Conservation (phyloP, 768 basidiomycete species). For the Rhodosporidiobolus sp. region DNA sequence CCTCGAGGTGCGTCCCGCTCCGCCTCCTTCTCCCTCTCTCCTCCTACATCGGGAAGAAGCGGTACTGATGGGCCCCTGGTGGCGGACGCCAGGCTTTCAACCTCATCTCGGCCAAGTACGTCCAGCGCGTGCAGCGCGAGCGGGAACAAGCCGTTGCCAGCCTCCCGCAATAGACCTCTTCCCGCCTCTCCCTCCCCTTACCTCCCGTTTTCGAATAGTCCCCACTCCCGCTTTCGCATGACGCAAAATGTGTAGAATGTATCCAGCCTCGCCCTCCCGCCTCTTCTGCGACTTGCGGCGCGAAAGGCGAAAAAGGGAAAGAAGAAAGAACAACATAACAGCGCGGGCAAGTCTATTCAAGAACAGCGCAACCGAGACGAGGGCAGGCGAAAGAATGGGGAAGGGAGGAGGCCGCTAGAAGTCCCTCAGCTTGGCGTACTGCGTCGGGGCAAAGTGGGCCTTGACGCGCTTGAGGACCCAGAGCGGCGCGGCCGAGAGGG, state of each 20-base stretch:
- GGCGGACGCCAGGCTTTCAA: background rate
- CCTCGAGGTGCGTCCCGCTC: constrained; percentile 28
- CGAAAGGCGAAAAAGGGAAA: background rate
- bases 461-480: constrained; percentile 85
- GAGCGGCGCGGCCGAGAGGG: constrained; percentile 84
- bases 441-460: constrained; percentile 82
- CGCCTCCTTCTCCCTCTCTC: no score
- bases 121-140: constrained; percentile 33
- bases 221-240: background rate
- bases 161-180: background rate
- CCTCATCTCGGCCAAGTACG: constrained; percentile 25
- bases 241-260: no score
- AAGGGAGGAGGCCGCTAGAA: no score
- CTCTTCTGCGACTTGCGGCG: no score
- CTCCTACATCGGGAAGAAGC: no score
- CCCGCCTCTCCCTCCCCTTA: no score
- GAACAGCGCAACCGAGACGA: no score
- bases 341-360: no score
- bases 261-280: no score
- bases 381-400: no score
- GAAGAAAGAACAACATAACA: background rate
- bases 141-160: constrained; percentile 15
- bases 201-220: background rate
- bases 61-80: no score
- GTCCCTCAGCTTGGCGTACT: constrained; percentile 73